Evolutionary conservation across 169 alveolate species (phyloP).

Genomic region (Cryptosporidium muris): DNA sequence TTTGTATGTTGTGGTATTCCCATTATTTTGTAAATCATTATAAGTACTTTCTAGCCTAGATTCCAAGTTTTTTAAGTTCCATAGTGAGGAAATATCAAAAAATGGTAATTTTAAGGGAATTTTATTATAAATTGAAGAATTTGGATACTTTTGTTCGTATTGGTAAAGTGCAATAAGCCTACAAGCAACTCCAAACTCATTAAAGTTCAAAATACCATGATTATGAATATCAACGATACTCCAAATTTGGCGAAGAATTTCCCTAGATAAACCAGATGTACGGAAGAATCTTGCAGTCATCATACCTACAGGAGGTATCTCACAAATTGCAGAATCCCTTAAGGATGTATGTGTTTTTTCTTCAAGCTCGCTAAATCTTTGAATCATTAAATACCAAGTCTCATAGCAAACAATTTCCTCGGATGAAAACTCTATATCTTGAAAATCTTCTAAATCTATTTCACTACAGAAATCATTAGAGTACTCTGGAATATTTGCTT

Average conservation of each 20-base stretch:
- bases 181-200: conserved; percentile 53
- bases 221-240: conserved; percentile 23
- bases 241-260: conserved; percentile 68
- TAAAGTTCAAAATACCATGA: conserved; percentile 17
- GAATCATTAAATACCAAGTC: conserved; percentile 58
- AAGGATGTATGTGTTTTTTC: too few species aligned
- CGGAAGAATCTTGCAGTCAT: conserved; percentile 32
- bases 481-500: too few species aligned
- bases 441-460: too few species aligned
- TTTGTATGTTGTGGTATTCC: too few species aligned
- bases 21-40: too few species aligned
- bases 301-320: conserved; percentile 43
- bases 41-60: background rate
- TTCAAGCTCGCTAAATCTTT: background rate
- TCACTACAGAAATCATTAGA: too few species aligned
- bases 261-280: conserved; percentile 39
- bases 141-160: conserved; percentile 24
- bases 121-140: background rate
- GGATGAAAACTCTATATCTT: too few species aligned
- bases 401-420: conserved; percentile 42
- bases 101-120: conserved; percentile 29
- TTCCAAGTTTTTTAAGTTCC: background rate
- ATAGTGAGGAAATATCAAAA: conserved; percentile 23
- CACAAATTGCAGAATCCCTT: background rate
- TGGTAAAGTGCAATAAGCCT: conserved; percentile 49